phyloP scores from a whole-genome alignment of 768 basidiomycete genomes.

The Lanmaoa rubissima region DNA sequence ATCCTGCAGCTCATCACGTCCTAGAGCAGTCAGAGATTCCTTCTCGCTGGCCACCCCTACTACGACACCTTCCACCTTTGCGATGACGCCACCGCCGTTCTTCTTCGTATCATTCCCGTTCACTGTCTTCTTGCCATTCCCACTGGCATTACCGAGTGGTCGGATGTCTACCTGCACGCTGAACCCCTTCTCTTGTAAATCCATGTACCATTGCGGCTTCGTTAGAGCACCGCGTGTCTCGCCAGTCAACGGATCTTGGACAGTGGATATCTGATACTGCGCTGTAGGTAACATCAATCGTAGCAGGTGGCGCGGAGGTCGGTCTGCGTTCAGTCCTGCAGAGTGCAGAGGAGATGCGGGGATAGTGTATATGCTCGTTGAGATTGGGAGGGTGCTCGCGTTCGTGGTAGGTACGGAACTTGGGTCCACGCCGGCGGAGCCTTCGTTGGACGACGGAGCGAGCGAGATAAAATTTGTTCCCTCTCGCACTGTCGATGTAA shows the following conservation, averaged over 20 bases:
- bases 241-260: conserved; percentile 80
- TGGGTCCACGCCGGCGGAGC: neutral
- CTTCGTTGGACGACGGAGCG: conserved; percentile 14
- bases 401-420: neutral
- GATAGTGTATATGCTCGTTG: conserved; percentile 65
- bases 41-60: conserved; percentile 65
- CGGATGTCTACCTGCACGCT: conserved; percentile 56
- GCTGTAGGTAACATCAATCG: conserved; percentile 80
- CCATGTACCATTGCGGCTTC: conserved; percentile 71
- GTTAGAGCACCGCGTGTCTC: conserved; percentile 56
- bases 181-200: conserved; percentile 59
- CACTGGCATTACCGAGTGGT: conserved; percentile 40
- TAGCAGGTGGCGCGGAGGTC: conserved; percentile 67
- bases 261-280: conserved; percentile 70
- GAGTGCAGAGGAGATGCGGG: conserved; percentile 83
- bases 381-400: conserved; percentile 46
- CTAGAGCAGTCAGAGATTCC: conserved; percentile 67
- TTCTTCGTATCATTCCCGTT: conserved; percentile 7
- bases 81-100: conserved; percentile 9
- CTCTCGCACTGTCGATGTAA: conserved; percentile 45
- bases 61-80: conserved; percentile 37
- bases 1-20: conserved; percentile 75
- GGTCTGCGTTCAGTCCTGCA: conserved; percentile 54
- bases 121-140: conserved; percentile 1
- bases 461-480: conserved; percentile 37